Evolutionary conservation across 495 filamentous ascomycete genomes (phyloP).

Genomic region (Podospora pseudopauciseta): DNA sequence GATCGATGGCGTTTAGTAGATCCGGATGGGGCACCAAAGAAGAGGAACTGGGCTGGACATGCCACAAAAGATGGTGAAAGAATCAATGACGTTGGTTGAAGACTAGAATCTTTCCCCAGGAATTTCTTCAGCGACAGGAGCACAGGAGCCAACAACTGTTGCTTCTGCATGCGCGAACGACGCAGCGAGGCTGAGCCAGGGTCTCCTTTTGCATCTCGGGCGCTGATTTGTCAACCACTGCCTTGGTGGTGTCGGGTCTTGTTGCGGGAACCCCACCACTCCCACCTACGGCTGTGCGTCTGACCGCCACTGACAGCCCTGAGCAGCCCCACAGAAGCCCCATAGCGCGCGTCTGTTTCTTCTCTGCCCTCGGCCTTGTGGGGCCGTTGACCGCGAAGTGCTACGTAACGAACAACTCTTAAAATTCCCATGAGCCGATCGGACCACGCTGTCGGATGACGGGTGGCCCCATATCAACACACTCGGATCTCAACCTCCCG

Average conservation of each 20-base stretch:
- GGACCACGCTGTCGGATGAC: constrained; percentile 17
- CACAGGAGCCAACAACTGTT: background rate
- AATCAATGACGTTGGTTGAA: background rate
- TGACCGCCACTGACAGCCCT: background rate
- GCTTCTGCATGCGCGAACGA: background rate
- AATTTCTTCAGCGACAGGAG: background rate
- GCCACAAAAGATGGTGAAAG: background rate
- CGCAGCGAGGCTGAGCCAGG: background rate
- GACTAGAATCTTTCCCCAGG: background rate
- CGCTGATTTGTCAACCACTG: background rate
- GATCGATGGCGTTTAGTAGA: background rate
- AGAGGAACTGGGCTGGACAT: background rate
- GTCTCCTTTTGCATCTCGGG: background rate
- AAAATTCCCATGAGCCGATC: constrained; percentile 1
- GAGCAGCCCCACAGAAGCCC: no score
- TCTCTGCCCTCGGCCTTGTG: background rate
- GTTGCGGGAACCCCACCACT: background rate
- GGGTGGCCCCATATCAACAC: constrained; percentile 10
- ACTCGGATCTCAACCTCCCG: background rate
- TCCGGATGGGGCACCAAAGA: background rate
- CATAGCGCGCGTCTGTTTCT: no score
- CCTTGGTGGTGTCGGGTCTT: background rate
- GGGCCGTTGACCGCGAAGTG: background rate
- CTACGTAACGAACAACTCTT: background rate
- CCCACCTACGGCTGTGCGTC: background rate